Percentiles rank a stretch among this genome's conserved stretches.
Evolutionary conservation across 768 basidiomycete genomes (phyloP).

Genomic region (Dioszegia crocea): DNA sequence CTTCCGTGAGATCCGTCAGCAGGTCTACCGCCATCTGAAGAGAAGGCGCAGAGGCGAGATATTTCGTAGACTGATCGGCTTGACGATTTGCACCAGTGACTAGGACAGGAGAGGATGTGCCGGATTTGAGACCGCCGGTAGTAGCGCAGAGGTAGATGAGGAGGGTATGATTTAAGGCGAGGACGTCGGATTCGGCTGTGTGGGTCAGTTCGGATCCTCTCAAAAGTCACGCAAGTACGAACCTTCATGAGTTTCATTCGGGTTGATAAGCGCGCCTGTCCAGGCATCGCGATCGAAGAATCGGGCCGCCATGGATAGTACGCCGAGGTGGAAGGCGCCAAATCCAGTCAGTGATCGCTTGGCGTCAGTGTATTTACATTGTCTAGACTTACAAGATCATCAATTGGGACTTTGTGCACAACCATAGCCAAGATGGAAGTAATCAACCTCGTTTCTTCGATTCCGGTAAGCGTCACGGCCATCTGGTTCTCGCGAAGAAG

Average conservation of each 20-base stretch:
- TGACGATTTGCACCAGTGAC: constrained; percentile 29
- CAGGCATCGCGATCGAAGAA: constrained; percentile 55
- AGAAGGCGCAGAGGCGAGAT: constrained; percentile 37
- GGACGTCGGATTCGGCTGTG: constrained; percentile 24
- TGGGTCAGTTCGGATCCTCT: constrained; percentile 5
- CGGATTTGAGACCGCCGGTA: constrained; percentile 31
- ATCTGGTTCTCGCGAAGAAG: constrained; percentile 71
- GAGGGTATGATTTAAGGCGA: constrained; percentile 30
- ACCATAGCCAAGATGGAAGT: constrained; percentile 67
- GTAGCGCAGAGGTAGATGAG: constrained; percentile 33
- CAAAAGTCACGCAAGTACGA: neutral
- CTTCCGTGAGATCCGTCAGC: constrained; percentile 27
- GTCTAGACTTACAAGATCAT: constrained; percentile 64
- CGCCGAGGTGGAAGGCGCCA: constrained; percentile 75
- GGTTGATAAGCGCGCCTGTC: constrained; percentile 8
- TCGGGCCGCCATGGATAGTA: constrained; percentile 69
- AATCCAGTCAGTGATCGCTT: constrained; percentile 59
- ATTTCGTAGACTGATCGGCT: constrained; percentile 17
- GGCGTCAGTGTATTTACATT: neutral
- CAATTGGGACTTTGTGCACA: constrained; percentile 66
- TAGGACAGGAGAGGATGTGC: constrained; percentile 34
- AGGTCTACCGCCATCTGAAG: constrained; percentile 24
- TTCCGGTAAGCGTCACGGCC: constrained; percentile 59
- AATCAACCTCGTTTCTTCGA: constrained; percentile 77
- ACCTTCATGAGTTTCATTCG: constrained; percentile 7